These are phyloP conservation scores for Mycena galericulata DNA, from an alignment of 768 basidiomycete species.

Conservation along the genomic window DNA sequence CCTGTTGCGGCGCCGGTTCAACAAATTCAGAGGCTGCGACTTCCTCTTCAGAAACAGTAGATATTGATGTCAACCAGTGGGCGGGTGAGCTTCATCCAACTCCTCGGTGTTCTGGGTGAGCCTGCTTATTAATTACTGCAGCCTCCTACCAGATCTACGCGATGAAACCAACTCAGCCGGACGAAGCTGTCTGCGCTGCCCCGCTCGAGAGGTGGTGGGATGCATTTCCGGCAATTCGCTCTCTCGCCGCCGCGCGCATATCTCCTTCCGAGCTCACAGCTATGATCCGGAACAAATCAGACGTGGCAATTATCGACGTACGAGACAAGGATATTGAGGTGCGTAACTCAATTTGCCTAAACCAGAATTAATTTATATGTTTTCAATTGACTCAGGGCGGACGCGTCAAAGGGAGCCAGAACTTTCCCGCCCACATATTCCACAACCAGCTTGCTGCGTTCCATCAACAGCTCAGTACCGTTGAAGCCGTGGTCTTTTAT, in stretches of 20 bases:
- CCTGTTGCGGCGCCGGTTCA: constrained; percentile 32
- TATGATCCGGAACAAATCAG: constrained; percentile 42
- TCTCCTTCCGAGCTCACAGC: constrained; percentile 8
- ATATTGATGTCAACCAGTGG: constrained; percentile 56
- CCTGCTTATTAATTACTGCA: constrained; percentile 40
- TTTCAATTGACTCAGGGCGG: constrained; percentile 63
- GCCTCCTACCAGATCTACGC: constrained; percentile 63
- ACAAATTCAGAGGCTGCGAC: neutral
- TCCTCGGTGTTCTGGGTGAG: neutral
- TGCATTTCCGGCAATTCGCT: constrained; percentile 57
- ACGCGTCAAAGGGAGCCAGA: constrained; percentile 63
- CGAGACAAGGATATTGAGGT: constrained; percentile 60
- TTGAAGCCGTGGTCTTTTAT: constrained; percentile 63
- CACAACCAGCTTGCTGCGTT: constrained; percentile 56
- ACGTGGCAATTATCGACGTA: constrained; percentile 63
- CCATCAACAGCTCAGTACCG: constrained; percentile 53
- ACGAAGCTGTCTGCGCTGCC: neutral
- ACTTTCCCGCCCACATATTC: constrained; percentile 64
- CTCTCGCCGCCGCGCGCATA: constrained; percentile 50
- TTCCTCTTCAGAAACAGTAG: constrained; percentile 22
- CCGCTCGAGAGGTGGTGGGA: constrained; percentile 64
- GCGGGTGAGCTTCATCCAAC: constrained; percentile 48
- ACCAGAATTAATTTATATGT: neutral
- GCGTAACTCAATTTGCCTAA: constrained; percentile 27
- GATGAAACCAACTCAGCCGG: constrained; percentile 44